Base-by-base conservation (phyloP, 495 filamentous ascomycete species). In the Chlorociboria aeruginascens region DNA sequence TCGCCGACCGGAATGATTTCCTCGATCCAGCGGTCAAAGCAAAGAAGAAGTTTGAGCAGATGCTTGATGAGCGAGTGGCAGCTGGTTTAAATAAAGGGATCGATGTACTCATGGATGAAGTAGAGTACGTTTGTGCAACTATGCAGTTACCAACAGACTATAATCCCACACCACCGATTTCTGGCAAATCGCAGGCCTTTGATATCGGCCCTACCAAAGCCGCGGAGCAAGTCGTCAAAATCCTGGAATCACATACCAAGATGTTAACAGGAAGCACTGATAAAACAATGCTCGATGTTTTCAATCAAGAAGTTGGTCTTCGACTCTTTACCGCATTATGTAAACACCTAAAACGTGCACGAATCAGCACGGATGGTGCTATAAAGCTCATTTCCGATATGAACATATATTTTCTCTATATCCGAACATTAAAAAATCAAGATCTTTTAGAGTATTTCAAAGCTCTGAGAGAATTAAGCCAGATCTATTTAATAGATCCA, bases 41-140 rank as follows among this genome's bases (percentile, higher is more conserved):
- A 55, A 99, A 99, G 75, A 97, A 95, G 66, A 86, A 84, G 40
- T 99, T 99, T 51, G 93, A 99, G 70, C 89, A 97, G 64, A 95
- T 95, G 83, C 80, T 99, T 8, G 93, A 99, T 60, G 93, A 97
- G 66, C 82, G 86, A 43, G 93, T 99, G 16, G 93, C 93, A 1
- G 88, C 92, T 28, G 93, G 93, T 7, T 67, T 99, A 51, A 95
- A 95, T 61, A 93, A 92, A 67, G 93, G 93, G 45, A 96, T 99
- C 55, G 89, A 97, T 58, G 93, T 95, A 28, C 76, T 99, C 41
- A 96, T 99, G 83, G 88, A 92, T 54, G 93, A 99, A 67, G 89
- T 97, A 37, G 93, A 99, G 54, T 95, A 89, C 57, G 73, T 99
- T 41, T 87, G 85, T 57, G 88, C 90, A 31, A 97, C 88, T 0